Evolutionary conservation across 306 rosid species (phyloP), one percentile per base, ranked within the genome.

Genomic region (Vigna reflexopilosa): DNA sequence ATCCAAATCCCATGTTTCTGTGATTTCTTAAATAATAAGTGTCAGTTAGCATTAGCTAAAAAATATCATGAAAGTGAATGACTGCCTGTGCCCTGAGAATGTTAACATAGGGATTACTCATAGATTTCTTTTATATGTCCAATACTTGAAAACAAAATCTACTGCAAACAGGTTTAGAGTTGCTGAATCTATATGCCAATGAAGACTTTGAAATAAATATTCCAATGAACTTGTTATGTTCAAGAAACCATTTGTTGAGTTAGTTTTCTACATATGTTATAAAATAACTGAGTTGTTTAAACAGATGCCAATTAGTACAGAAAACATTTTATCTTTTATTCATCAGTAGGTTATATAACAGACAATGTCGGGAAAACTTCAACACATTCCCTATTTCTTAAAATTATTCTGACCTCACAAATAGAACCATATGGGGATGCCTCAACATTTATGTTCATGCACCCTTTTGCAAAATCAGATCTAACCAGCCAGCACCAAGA

Each of bases 1-100:
- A 77, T 81, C 79, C 22, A 76, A 70, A 61, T 45, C 59, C 77
- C 86, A 84, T 40, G 69, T 72, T 73, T 67, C 82, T 66, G 81
- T 73, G 59, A 83, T 77, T 78, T 80, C 86, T 88, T 49, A 61
- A 82, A 77, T 64, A 63, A 81, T 54, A 4, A 38, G 40, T 40
- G 67, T 74, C 50, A 72, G 36, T 77, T 76, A 84, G 77, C 17
- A 54, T 22, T 52, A 48, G 66, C 58, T 80, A 4, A 26, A 12
- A 67, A 58, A 62, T 14, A 75, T 50, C 24, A 73, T 42, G 77
- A 45, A 84, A 44, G 7, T 26, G 73, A 48, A 58, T 44, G 14
- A 74, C 62, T 54, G 19, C 24, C 15, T 74, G 40, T 17, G 36
- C 54, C 45, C 14, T 57, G 38, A 61, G 82, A 61, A 26, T 61